Conservation (phyloP, 2,329 filamentous ascomycete species). For the Penicillium aurantiogriseum region DNA sequence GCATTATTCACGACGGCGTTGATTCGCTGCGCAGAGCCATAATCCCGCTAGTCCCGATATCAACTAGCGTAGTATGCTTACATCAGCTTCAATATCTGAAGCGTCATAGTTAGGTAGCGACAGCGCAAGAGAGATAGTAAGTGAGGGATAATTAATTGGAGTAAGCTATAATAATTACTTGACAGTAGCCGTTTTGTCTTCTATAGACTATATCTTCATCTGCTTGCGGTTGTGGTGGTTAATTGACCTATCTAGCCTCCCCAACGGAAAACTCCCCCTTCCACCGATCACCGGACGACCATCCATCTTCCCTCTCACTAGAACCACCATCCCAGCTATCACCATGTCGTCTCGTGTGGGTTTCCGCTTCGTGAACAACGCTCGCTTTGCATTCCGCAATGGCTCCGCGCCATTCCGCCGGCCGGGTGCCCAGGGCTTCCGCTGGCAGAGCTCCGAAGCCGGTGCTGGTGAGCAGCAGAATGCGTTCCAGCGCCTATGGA, state of each 20-base stretch:
- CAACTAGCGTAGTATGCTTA: constrained; percentile 26
- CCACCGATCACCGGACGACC: constrained; percentile 22
- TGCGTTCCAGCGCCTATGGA: constrained; percentile 74
- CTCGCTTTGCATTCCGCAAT: constrained; percentile 51
- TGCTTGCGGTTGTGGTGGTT: constrained; percentile 9
- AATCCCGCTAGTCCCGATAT: constrained; percentile 15
- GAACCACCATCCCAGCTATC: constrained; percentile 18
- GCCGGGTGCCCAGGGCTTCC: constrained; percentile 52
- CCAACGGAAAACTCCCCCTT: constrained; percentile 22
- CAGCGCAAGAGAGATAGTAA: background rate
- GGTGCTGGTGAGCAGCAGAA: constrained; percentile 47
- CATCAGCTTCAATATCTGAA: constrained; percentile 22
- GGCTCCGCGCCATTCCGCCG: constrained; percentile 56
- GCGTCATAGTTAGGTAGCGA: constrained; percentile 1
- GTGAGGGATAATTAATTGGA: background rate
- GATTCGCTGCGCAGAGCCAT: constrained; percentile 23
- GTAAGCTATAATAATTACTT: background rate
- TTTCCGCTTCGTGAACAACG: constrained; percentile 56
- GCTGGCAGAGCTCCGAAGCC: constrained; percentile 69
- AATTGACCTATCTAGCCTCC: background rate
- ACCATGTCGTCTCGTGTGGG: constrained; percentile 56
- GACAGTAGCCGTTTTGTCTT: too few relatives aligned
- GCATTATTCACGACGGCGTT: constrained; percentile 24
- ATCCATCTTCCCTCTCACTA: constrained; percentile 19
- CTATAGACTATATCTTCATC: background rate